Conservation (phyloP, 768 basidiomycete genomes). For the Phylloporus rhodoxanthus region DNA sequence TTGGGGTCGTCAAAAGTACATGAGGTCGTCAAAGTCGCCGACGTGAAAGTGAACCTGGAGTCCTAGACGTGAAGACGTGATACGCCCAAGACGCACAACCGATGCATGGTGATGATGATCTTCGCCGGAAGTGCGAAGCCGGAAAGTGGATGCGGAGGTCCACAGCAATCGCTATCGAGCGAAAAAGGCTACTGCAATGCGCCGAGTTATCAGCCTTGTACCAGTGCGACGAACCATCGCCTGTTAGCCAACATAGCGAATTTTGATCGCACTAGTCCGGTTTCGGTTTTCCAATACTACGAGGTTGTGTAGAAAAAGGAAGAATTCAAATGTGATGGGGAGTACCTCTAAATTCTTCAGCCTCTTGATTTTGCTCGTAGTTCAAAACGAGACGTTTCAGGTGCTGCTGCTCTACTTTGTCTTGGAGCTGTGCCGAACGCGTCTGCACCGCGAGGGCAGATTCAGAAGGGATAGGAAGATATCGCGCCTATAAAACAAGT, state of each 20-base stretch:
- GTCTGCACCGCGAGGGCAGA: conserved; percentile 90
- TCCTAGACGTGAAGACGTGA: conserved; percentile 7
- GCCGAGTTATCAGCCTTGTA: conserved; percentile 14
- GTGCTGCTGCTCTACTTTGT: conserved; percentile 95
- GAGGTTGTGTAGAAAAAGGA: neutral
- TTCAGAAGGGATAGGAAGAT: conserved; percentile 81
- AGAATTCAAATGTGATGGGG: neutral
- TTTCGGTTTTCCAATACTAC: conserved; percentile 66
- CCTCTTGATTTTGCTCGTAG: conserved; percentile 87
- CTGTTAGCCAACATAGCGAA: conserved; percentile 64
- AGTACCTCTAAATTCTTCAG: conserved; percentile 71
- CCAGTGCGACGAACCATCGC: conserved; percentile 10
- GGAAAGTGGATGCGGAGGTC: conserved; percentile 15
- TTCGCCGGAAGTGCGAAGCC: conserved; percentile 17
- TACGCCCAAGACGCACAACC: conserved; percentile 14
- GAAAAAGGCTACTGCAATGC: conserved; percentile 18
- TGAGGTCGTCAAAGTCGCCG: conserved; percentile 22
- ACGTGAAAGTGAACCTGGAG: conserved; percentile 14
- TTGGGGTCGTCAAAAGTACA: conserved; percentile 24
- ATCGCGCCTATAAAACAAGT: conserved; percentile 53
- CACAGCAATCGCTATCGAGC: conserved; percentile 20
- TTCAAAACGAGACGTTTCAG: conserved; percentile 91
- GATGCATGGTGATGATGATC: conserved; percentile 9
- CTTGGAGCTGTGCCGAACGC: conserved; percentile 84
- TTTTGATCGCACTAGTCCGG: conserved; percentile 65